These are phyloP conservation scores for Lentinula boryana DNA, from an alignment of 768 basidiomycete species.

Conservation along the genomic window DNA sequence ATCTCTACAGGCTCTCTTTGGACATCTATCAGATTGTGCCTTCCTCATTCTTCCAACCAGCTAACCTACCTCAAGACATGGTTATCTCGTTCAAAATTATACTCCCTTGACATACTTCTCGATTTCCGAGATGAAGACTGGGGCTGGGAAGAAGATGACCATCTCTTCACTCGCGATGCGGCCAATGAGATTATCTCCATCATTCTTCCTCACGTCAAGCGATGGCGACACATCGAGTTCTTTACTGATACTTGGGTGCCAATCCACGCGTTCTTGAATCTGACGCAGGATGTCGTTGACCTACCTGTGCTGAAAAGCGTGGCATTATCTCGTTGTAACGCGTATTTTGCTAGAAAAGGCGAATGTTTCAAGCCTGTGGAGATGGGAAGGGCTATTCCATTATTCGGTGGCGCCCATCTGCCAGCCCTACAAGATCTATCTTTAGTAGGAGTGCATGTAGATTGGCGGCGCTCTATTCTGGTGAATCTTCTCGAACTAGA, in stretches of 20 bases:
- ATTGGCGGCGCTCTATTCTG: constrained; percentile 40
- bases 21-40: constrained; percentile 41
- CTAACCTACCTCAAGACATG: constrained; percentile 29
- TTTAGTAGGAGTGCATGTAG: constrained; percentile 52
- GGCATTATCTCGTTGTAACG: constrained; percentile 26
- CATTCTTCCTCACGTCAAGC: constrained; percentile 20
- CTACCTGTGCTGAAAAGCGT: constrained; percentile 18
- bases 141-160: constrained; percentile 47
- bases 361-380: constrained; percentile 18
- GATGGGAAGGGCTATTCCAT: constrained; percentile 17
- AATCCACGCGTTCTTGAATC: constrained; percentile 23
- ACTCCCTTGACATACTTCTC: constrained; percentile 45
- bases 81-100: constrained; percentile 37
- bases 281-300: constrained; percentile 12
- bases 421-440: constrained; percentile 22
- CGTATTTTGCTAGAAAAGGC: constrained; percentile 21
- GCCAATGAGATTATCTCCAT: constrained; percentile 24
- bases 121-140: constrained; percentile 56
- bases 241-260: constrained; percentile 29
- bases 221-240: constrained; percentile 25
- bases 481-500: constrained; percentile 39
- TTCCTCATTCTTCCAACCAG: constrained; percentile 33
- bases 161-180: constrained; percentile 19
- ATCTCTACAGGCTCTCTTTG: constrained; percentile 42
- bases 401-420: constrained; percentile 13